These are phyloP conservation scores for Protomyces pachydermus DNA, from an alignment of 1,139 yeast genomes.

Conservation along the genomic window DNA sequence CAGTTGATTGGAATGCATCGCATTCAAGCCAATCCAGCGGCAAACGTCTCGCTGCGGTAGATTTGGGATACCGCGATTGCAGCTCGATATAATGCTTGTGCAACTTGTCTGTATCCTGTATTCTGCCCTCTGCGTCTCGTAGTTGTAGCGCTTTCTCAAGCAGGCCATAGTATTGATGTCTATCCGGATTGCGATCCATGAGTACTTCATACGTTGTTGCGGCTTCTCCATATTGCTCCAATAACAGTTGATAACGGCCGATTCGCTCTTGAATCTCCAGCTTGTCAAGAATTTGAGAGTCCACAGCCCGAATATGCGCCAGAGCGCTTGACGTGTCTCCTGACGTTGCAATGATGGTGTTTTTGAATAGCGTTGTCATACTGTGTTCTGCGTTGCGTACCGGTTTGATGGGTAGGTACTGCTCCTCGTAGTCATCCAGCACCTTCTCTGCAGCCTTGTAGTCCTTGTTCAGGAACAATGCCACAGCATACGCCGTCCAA, in stretches of 20 bases:
- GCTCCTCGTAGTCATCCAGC: conserved; percentile 37
- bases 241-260: conserved; percentile 54
- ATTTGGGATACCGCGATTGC: conserved; percentile 59
- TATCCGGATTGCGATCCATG: conserved; percentile 82
- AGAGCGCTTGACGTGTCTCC: conserved; percentile 66
- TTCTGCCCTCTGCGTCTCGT: conserved; percentile 39
- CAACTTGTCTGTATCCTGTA: conserved; percentile 33
- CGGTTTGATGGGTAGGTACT: conserved; percentile 8
- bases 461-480: conserved; percentile 71
- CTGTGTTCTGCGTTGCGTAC: conserved; percentile 35
- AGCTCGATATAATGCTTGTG: conserved; percentile 56
- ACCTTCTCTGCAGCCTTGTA: conserved; percentile 64
- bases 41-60: conserved; percentile 12
- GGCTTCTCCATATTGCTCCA: conserved; percentile 54
- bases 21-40: conserved; percentile 39
- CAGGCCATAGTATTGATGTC: conserved; percentile 56
- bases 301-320: conserved; percentile 50
- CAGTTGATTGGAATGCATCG: conserved; percentile 46
- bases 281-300: conserved; percentile 58
- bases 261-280: conserved; percentile 50
- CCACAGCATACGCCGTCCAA: conserved; percentile 87
- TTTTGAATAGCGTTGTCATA: conserved; percentile 53
- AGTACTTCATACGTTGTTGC: conserved; percentile 62
- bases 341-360: conserved; percentile 56
- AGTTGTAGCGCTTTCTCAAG: conserved; percentile 55